Base-by-base conservation (phyloP, 768 basidiomycete species). In the Paxillus rubicundulus region DNA sequence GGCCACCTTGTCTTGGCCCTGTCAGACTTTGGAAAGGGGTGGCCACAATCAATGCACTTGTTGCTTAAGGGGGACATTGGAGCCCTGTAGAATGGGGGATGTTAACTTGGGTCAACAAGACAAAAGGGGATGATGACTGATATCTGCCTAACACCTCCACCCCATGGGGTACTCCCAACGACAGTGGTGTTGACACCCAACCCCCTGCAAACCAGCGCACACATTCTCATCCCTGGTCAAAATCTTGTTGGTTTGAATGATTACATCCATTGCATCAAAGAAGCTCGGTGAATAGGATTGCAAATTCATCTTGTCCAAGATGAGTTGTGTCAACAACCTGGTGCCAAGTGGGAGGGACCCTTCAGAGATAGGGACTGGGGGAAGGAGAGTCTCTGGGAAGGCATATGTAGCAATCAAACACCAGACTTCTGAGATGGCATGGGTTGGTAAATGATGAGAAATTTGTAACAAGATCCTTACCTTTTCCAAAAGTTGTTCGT, bases 381-480 rank as follows among this genome's bases (percentile, higher is more conserved):
- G 95, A 83, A 88, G 93, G 40, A 97, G 77, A 2, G 77, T 79
- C 13, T 85, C 79, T 14, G 81, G 77, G 78, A 82, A 96, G 0
- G 91, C 92, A 66, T 97, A 84, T 71, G 89, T 87, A 70, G 74
- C 72, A 62, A 97, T 89, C 32, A 98, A 72, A 20, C 76, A 70
- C 94, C 95, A 98, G 48, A 98, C 94, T 71, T 96, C 93, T 40
- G 93, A 93, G 55, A 94, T 86, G 18, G 88, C 87, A 61, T 89
- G 54, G 20, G 53, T 68, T 6, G 70, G 62, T 49, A 34, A 59
- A 44, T 10, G 43, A 48, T 53, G 8, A 48, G 52, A 42, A 32
- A 13, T 53, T 24, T 30, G 7, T 38, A 50, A 59, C 28, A 30
- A 32, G 50, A 48, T 47, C 61, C 74, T 54, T 50, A 75, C 68